Base-by-base conservation (phyloP, 1,284 basidiomycete species). In the Takashimella koratensis region DNA sequence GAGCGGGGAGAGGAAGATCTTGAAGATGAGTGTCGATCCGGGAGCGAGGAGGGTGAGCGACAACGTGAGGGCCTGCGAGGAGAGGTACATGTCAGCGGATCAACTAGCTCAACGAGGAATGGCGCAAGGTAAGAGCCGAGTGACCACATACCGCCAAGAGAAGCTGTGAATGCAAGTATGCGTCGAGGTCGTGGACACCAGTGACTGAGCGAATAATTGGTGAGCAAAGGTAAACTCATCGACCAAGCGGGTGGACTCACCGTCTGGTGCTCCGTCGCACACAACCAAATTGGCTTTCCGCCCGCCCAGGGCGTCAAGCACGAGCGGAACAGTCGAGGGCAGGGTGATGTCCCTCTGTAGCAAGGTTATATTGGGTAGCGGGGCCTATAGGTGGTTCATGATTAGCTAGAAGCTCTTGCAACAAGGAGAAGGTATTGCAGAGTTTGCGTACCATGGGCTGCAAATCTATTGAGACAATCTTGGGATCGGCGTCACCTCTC, bases 211-310 rank as follows among this genome's bases (percentile, higher is more conserved):
- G n/a, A n/a, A n/a, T n/a, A n/a, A n/a, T n/a, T n/a, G n/a, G n/a
- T n/a, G n/a, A n/a, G n/a, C n/a, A n/a, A n/a, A n/a, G n/a, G n/a
- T n/a, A n/a, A n/a, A n/a, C n/a, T n/a, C n/a, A n/a, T n/a, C n/a
- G n/a, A n/a, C n/a, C n/a, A n/a, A n/a, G n/a, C n/a, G n/a, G n/a
- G n/a, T 19, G 8, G 19, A 65, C 73, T 52, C 20, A 77, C 78
- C 78, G 63, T 83, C 82, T 3, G 82, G 81, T 16, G 82, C 82
- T 8, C 82, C 82, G 57, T 83, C 82, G 58, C 82, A 83, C 2
- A 83, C 78, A 24, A 82, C 79, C 36, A 83, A 67, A 53, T 82
- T 78, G 0, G 80, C 80, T 49, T 77, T 73, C 5, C 76, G 66
- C 3, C 78, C 79, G 16, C 71, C 71, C 48, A 82, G 76, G 16